Base-by-base conservation (phyloP, 2,329 filamentous ascomycete genomes). In the Fusarium sp. region DNA sequence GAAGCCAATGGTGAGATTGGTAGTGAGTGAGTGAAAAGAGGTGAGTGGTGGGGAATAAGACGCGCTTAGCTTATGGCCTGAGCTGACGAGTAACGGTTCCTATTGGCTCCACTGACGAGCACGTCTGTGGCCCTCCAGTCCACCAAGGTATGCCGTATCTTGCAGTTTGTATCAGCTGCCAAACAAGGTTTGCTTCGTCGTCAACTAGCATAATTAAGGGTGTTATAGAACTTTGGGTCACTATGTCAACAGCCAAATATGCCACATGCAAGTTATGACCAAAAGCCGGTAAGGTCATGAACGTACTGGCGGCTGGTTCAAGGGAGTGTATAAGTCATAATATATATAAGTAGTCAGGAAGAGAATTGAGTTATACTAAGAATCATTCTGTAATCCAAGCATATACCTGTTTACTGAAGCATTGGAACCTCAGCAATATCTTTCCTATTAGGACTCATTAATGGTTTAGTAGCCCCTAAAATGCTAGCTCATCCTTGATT, bases 281-380 rank as follows among this genome's bases (percentile, higher is more conserved):
- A 18, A 8, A 32, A n/a, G 7, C 15, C 22, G 8, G 1, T 20
- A 6, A 18, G 5, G n/a, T 26, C 8, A 26, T 26, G 12, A 14
- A 18, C 5, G 17, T 20, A 15, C 10, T 10, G 9, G 50, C 20
- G 13, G 9, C 12, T 15, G n/a, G 12, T 5, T 15, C 0, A 3
- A 13, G 8, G 8, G 24, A 53, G 17, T 3, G 6, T 15, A 18
- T 3, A 53, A 15, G 8, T 15, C 4, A 0, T 6, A 26, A 22
- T 10, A 26, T 15, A 15, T 15, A 4, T 26, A 11, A 32, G 30
- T 32, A 32, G 30, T 5, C 30, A 32, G 30, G 30, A 32, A 32
- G 30, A 32, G 30, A 32, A 7, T 6, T 32, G 30, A 32, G 30
- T 32, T 32, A 2, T 32, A 14, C 30, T 32, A 14, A 14, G 30